Evolutionary conservation across 176 grass and related monocot species (phyloP), one percentile per base, ranked within the genome.

Genomic region (Lolium rigidum): DNA sequence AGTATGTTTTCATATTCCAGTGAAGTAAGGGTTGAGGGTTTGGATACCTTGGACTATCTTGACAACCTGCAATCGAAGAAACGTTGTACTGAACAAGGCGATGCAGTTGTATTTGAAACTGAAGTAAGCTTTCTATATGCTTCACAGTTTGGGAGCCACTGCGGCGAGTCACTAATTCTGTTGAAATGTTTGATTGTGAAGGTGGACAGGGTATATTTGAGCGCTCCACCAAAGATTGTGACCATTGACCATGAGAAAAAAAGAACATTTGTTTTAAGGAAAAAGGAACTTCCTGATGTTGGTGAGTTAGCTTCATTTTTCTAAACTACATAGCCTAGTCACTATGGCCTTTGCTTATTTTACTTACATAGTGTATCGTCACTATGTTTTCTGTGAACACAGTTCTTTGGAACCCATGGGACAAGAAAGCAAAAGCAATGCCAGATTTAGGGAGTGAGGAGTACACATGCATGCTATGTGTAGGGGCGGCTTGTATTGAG

Each of bases 401-500:
- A 94, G 92, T 94, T 78, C 84, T 94, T 69, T 94, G 95, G 92
- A 97, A 92, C 76, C 95, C 90, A 60, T 97, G 92, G 95, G 92
- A 91, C 60, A 93, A 83, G 77, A 97, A 97, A 70, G 90, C 92
- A 22, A 94, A 89, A 83, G 78, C 92, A 12, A 89, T 97, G 78
- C 46, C 78, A 16, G 92, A 94, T 91, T 91, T 92, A 62, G 92
- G 86, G 9, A 88, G 87, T 16, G 92, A 91, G 1, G 95, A 92
- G 63, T 94, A 92, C 83, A 92, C 85, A 58, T 73, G 80, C 35
- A 93, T 97, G 92, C 46, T 97, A 5, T 94, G 92, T 77, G 88
- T 92, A 15, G 95, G 91, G 48, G 80, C 92, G 39, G 92, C 90
- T 35, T 60, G 84, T 62, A 89, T 94, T 80, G 95, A 94, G 71